A percentile compares a stretch with the other conserved stretches of the same genome.
Conservation (phyloP, 2,329 filamentous ascomycete species). For the Ophiocordyceps australis region DNA sequence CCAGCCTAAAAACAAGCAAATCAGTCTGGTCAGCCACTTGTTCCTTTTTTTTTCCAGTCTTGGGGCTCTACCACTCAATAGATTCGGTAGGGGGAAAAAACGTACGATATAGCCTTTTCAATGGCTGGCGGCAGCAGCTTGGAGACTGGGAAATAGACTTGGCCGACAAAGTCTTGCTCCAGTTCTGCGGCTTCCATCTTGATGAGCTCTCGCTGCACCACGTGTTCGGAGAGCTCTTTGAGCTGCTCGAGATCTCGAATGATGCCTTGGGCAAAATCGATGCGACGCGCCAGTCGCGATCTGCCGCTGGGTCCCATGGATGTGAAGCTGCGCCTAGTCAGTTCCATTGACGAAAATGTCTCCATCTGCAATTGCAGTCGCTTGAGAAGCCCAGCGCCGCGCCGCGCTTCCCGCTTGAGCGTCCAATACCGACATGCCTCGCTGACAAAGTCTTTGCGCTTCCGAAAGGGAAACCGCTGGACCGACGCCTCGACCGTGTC, state of each 20-base stretch:
- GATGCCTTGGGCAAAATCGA: conserved; percentile 70
- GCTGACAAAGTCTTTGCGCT: conserved; percentile 80
- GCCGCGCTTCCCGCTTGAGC: conserved; percentile 78
- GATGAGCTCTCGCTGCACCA: conserved; percentile 58
- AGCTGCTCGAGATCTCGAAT: conserved; percentile 64
- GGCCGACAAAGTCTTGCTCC: conserved; percentile 66
- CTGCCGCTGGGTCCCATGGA: conserved; percentile 78
- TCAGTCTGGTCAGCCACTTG: too few relatives aligned
- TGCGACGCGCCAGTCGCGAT: conserved; percentile 58
- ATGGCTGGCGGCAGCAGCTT: conserved; percentile 61
- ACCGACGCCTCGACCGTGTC: conserved; percentile 73
- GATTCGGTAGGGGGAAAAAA: too few relatives aligned
- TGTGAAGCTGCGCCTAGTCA: conserved; percentile 88
- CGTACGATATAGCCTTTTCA: conserved; percentile 67
- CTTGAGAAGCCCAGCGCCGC: conserved; percentile 83
- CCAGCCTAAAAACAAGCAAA: conserved; percentile 36
- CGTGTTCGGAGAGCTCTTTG: conserved; percentile 46
- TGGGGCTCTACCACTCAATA: too few relatives aligned
- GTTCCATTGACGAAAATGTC: conserved; percentile 92
- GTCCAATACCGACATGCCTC: conserved; percentile 98
- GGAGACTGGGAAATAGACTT: conserved; percentile 78
- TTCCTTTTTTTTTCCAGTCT: too few relatives aligned
- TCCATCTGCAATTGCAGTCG: conserved; percentile 88
- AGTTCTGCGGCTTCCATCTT: conserved; percentile 64
- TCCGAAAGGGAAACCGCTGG: conserved; percentile 59